Conservation (phyloP, 768 basidiomycete species). For the Cubamyces lactineus region DNA sequence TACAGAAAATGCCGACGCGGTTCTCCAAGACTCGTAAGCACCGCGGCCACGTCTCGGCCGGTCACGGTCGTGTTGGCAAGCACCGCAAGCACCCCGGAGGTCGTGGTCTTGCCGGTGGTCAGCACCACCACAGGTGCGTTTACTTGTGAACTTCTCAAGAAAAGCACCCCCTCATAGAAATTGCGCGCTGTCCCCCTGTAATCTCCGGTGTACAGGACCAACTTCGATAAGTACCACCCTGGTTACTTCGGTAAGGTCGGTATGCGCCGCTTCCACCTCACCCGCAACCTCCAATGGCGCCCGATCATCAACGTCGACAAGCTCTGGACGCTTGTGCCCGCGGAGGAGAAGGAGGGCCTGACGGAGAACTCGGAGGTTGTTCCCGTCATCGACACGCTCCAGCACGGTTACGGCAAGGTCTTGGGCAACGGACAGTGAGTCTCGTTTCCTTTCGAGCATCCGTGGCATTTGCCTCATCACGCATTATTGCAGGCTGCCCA, state of each 20-base stretch:
- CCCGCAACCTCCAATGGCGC: conserved; percentile 88
- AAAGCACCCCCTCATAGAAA: background rate
- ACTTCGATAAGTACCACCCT: conserved; percentile 99
- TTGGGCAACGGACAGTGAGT: conserved; percentile 92
- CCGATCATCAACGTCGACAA: conserved; percentile 99
- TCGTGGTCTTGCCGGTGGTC: conserved; percentile 99
- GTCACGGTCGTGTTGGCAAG: conserved; percentile 99
- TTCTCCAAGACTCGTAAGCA: conserved; percentile 98
- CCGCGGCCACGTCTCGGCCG: conserved; percentile 98
- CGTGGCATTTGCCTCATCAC: background rate
- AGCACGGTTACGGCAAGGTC: conserved; percentile 88
- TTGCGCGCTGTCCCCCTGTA: background rate
- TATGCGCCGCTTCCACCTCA: conserved; percentile 99
- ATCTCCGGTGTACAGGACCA: conserved; percentile 58
- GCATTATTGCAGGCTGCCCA: conserved; percentile 63
- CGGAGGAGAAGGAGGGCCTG: conserved; percentile 78
- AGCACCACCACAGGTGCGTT: conserved; percentile 95
- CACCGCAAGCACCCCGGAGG: conserved; percentile 99
- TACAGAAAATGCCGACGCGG: conserved; percentile 87
- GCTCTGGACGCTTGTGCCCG: conserved; percentile 89
- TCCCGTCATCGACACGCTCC: conserved; percentile 90
- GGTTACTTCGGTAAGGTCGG: conserved; percentile 99
- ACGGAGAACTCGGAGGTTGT: conserved; percentile 79
- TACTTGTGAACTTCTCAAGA: background rate
- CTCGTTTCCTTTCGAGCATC: background rate